Conservation (phyloP, 306 rosid genomes). For the Oxytropis ochrocephala region DNA sequence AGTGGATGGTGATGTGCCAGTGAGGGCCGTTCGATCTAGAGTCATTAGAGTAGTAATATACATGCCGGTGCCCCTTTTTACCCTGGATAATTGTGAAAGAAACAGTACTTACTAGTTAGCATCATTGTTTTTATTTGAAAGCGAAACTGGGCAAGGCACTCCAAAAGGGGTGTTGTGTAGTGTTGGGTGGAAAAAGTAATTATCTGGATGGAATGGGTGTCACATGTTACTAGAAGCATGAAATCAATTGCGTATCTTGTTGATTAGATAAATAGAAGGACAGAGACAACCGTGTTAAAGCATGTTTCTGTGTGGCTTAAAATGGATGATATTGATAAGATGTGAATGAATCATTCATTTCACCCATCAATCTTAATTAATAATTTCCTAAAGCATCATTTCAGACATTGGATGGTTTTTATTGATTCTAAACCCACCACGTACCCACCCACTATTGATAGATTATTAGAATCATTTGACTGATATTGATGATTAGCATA, state of each 20-base stretch:
- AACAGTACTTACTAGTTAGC: background rate
- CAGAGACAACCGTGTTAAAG: slow-evolving; percentile 13
- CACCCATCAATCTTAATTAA: background rate
- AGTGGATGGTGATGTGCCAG: too few relatives aligned
- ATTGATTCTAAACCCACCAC: slow-evolving; percentile 24
- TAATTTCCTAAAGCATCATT: slow-evolving; percentile 22
- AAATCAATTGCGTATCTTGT: background rate
- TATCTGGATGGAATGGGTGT: slow-evolving; percentile 9
- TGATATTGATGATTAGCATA: slow-evolving; percentile 18
- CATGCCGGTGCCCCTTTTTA: background rate
- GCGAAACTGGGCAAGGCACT: background rate
- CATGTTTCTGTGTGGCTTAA: slow-evolving; percentile 21
- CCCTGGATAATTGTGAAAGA: background rate
- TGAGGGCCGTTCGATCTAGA: too few relatives aligned
- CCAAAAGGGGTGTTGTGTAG: background rate
- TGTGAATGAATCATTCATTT: slow-evolving; percentile 4
- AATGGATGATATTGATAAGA: background rate
- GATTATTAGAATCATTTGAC: slow-evolving; percentile 41
- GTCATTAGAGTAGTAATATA: too few relatives aligned
- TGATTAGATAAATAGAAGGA: slow-evolving; percentile 17
- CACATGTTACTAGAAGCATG: slow-evolving; percentile 12
- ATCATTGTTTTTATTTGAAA: slow-evolving; percentile 6
- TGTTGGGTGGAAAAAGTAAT: slow-evolving; percentile 2
- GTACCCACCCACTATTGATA: slow-evolving; percentile 19
- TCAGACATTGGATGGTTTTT: slow-evolving; percentile 20